These are phyloP conservation scores for Nitzschia palea DNA, from an alignment of 108 stramenopile species.

Conservation along the genomic window DNA sequence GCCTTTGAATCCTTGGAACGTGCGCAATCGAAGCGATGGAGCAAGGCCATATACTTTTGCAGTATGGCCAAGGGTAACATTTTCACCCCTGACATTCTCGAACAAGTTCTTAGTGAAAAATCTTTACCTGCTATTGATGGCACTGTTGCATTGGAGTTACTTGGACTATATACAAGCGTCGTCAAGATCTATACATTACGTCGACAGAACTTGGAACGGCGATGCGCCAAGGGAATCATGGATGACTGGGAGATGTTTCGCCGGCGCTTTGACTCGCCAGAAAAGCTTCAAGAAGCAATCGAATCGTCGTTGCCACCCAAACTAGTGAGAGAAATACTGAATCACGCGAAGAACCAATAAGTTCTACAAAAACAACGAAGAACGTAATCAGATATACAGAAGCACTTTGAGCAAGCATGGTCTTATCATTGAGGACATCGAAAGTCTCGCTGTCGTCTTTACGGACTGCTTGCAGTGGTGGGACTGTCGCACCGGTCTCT, in stretches of 20 bases:
- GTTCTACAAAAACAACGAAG: too few relatives aligned
- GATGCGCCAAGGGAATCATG: constrained; percentile 23
- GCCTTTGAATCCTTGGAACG: constrained; percentile 7
- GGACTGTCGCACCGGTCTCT: too few relatives aligned
- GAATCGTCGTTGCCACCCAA: background rate
- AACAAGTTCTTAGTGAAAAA: constrained; percentile 12
- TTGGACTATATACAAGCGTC: background rate
- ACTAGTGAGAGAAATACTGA: background rate
- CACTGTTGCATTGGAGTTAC: constrained; percentile 8
- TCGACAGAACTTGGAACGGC: constrained; percentile 1
- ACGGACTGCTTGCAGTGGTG: too few relatives aligned
- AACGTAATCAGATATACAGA: too few relatives aligned
- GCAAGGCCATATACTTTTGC: constrained; percentile 29
- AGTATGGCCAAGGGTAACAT: constrained; percentile 8
- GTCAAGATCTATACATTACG: background rate
- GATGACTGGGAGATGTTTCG: constrained; percentile 19
- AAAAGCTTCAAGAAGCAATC: background rate
- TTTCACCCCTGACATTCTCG: constrained; percentile 14
- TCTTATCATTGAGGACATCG: too few relatives aligned
- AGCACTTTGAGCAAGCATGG: too few relatives aligned
- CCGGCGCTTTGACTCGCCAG: constrained; percentile 12
- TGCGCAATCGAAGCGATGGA: constrained; percentile 26
- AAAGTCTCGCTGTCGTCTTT: too few relatives aligned
- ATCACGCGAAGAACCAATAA: too few relatives aligned
- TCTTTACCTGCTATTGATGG: constrained; percentile 30